Evolutionary conservation across 2,329 filamentous ascomycete species (phyloP).

Genomic region (Colletotrichum melonis): DNA sequence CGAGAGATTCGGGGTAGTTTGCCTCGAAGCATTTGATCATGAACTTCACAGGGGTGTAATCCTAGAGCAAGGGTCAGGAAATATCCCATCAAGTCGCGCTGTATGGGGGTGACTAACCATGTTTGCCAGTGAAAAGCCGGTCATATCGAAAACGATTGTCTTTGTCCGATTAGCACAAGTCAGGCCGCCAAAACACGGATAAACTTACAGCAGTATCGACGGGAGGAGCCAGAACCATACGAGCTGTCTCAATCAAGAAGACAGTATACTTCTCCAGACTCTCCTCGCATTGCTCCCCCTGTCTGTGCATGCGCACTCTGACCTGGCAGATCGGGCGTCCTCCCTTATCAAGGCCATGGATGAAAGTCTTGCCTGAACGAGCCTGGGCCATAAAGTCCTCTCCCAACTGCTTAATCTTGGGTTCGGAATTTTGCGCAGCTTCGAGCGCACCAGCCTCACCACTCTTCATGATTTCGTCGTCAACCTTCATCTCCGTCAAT

Average conservation of each 20-base stretch:
- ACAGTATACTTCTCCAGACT: slow-evolving; percentile 91
- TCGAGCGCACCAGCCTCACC: slow-evolving; percentile 78
- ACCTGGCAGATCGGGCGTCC: slow-evolving; percentile 91
- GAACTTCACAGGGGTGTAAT: slow-evolving; percentile 96
- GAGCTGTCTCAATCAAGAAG: slow-evolving; percentile 93
- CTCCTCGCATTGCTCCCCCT: slow-evolving; percentile 84
- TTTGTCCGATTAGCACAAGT: slow-evolving; percentile 47
- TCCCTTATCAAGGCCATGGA: slow-evolving; percentile 87
- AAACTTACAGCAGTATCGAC: slow-evolving; percentile 89
- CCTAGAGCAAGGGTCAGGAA: slow-evolving; percentile 57
- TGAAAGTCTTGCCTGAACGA: slow-evolving; percentile 90
- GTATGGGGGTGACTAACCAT: slow-evolving; percentile 70
- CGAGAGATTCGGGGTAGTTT: slow-evolving; percentile 95
- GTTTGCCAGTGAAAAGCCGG: slow-evolving; percentile 90
- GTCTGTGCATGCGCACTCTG: slow-evolving; percentile 82
- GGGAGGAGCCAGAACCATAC: slow-evolving; percentile 81
- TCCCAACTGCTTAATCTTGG: slow-evolving; percentile 72
- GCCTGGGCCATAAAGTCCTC: slow-evolving; percentile 86
- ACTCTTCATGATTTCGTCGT: slow-evolving; percentile 84
- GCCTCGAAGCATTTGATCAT: slow-evolving; percentile 99
- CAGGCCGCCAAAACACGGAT: background rate
- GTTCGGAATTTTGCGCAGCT: slow-evolving; percentile 66
- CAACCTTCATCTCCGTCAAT: slow-evolving; percentile 83
- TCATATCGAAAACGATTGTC: slow-evolving; percentile 97
- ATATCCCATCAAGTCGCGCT: background rate